Evolutionary conservation across 345 rosid species (phyloP), one percentile per base, ranked within the genome.

Genomic region (Sapria himalayana): DNA sequence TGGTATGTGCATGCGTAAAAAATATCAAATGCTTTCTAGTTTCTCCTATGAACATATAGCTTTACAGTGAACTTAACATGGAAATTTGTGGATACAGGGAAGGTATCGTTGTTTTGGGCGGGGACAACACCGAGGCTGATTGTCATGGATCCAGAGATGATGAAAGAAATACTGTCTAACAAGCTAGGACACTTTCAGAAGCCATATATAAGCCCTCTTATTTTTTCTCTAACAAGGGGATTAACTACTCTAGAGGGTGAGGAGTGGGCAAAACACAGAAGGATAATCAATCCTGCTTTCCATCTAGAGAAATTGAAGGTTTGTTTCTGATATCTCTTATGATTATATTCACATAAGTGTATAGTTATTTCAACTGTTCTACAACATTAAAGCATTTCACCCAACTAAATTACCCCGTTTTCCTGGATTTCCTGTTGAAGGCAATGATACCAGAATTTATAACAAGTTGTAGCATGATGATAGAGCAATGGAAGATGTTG

Each of bases 301-400:
- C 77, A 73, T 44, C 21, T 55, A 0, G 70, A 66, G 32, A 70
- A 57, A 46, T 43, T 66, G 5, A 73, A 65, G 73, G 71, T 69
- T 40, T 21, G 20, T 16, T 47, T 24, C 3, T 4, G 13, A 5
- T 12, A 25, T 24, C 13, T 9, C 31, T n/a, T n/a, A n/a, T n/a
- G n/a, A n/a, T n/a, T n/a, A n/a, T n/a, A n/a, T n/a, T n/a, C n/a
- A n/a, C n/a, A n/a, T n/a, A n/a, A n/a, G n/a, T n/a, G n/a, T n/a
- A n/a, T n/a, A n/a, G n/a, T n/a, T n/a, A n/a, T n/a, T n/a, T n/a
- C n/a, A n/a, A n/a, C n/a, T n/a, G n/a, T n/a, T n/a, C n/a, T n/a
- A n/a, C n/a, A n/a, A n/a, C n/a, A n/a, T n/a, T n/a, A n/a, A n/a
- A n/a, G n/a, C n/a, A n/a, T n/a, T n/a, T n/a, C n/a, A n/a, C n/a